Evolutionary conservation across 805 yeast species (phyloP).

Genomic region (Ogataea parapolymorpha): DNA sequence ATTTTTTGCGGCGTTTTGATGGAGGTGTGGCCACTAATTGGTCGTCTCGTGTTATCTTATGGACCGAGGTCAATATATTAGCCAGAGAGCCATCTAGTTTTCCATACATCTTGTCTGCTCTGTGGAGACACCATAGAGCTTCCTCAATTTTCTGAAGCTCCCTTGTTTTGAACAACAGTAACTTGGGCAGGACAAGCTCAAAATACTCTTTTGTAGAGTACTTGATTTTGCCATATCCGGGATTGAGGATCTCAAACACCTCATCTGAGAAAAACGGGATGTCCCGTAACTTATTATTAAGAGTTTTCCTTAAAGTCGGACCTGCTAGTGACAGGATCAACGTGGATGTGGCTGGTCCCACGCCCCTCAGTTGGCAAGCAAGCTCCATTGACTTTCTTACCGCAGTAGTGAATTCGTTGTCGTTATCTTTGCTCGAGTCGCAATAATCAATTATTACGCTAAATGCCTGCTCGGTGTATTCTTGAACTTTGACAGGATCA

Average conservation of each 20-base stretch:
- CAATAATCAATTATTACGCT: slow-evolving; percentile 8
- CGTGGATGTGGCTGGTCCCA: slow-evolving; percentile 51
- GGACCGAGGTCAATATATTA: not conserved
- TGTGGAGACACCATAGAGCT: slow-evolving; percentile 12
- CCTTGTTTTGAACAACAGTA: not conserved
- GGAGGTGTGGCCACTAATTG: too few species aligned
- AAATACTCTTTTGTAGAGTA: slow-evolving; percentile 41
- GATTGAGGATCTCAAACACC: slow-evolving; percentile 36
- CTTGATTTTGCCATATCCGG: slow-evolving; percentile 31
- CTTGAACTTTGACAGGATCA: slow-evolving; percentile 29
- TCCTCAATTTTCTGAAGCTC: slow-evolving; percentile 9
- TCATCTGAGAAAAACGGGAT: slow-evolving; percentile 52
- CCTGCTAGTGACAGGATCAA: slow-evolving; percentile 37
- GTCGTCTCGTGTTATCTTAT: not conserved
- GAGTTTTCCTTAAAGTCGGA: slow-evolving; percentile 8
- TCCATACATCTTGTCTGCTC: not conserved
- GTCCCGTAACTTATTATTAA: not conserved
- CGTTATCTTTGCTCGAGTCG: not conserved
- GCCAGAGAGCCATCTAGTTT: not conserved
- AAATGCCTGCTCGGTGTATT: slow-evolving; percentile 32
- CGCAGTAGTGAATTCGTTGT: slow-evolving; percentile 17
- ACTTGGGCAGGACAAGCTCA: slow-evolving; percentile 32
- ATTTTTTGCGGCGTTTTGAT: too few species aligned
- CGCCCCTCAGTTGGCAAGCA: slow-evolving; percentile 40
- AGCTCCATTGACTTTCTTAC: slow-evolving; percentile 31